phyloP scores from a whole-genome alignment of 768 basidiomycete genomes.

The Mrakia blollopis region DNA sequence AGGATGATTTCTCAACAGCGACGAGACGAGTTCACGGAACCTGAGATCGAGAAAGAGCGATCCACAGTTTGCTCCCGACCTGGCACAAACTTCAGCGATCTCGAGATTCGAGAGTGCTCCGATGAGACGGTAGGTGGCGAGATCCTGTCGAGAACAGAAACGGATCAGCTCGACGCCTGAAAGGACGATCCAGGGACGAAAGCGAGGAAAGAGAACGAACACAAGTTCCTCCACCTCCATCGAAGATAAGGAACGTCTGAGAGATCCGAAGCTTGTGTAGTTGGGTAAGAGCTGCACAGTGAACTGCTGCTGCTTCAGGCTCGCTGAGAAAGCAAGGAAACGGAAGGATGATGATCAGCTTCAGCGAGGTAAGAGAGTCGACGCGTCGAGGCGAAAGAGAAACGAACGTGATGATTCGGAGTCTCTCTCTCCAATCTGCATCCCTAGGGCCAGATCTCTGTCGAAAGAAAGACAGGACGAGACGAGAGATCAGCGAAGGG shows the following conservation, averaged over 20 bases:
- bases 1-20: conserved; percentile 67
- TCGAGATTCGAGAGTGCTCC: conserved; percentile 75
- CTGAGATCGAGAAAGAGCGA: conserved; percentile 81
- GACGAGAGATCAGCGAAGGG: too few relatives aligned
- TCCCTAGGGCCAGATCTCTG: conserved; percentile 64
- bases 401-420: conserved; percentile 71
- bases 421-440: conserved; percentile 67
- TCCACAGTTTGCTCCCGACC: conserved; percentile 81
- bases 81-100: conserved; percentile 83
- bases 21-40: conserved; percentile 74
- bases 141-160: conserved; percentile 41
- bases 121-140: conserved; percentile 59
- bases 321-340: conserved; percentile 46
- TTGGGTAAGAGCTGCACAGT: conserved; percentile 74
- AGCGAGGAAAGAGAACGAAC: neutral
- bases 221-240: conserved; percentile 47
- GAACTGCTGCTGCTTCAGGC: conserved; percentile 83
- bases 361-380: neutral
- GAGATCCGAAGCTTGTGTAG: conserved; percentile 71
- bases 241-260: conserved; percentile 86
- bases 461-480: neutral
- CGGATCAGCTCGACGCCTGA: neutral
- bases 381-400: neutral
- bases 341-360: neutral
- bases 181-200: neutral